A percentile compares a stretch with the other conserved stretches of the same genome.
Evolutionary conservation across 345 rosid genomes (phyloP).

Genomic region (Jatropha curcas): DNA sequence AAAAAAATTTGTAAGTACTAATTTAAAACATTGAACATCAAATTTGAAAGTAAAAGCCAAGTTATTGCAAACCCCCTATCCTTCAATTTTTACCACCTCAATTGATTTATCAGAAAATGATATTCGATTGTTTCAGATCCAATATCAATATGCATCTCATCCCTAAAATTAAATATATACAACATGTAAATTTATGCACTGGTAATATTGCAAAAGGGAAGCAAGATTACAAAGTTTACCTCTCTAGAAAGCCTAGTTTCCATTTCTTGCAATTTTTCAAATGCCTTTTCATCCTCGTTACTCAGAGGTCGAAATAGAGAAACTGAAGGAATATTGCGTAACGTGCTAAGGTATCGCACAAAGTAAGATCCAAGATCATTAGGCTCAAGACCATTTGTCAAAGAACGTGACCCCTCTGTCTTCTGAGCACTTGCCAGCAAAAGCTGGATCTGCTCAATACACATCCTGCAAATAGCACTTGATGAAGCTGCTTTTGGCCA

Average conservation of each 20-base stretch:
- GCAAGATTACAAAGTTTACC: constrained; percentile 36
- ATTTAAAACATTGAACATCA: background rate
- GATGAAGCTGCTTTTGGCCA: constrained; percentile 91
- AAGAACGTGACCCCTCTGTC: constrained; percentile 48
- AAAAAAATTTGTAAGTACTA: background rate
- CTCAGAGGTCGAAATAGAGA: constrained; percentile 76
- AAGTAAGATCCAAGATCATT: constrained; percentile 81
- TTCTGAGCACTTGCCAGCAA: constrained; percentile 77
- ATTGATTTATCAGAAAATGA: background rate
- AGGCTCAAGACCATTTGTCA: constrained; percentile 50
- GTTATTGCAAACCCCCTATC: background rate
- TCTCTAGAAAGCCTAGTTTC: constrained; percentile 71
- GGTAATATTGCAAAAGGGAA: background rate
- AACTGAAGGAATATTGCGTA: constrained; percentile 91
- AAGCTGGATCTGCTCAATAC: constrained; percentile 88
- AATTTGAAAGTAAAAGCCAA: background rate
- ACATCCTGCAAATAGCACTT: constrained; percentile 66
- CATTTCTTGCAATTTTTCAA: constrained; percentile 66
- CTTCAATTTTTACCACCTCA: background rate
- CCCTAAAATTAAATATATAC: background rate
- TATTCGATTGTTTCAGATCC: constrained; percentile 2
- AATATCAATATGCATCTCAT: constrained; percentile 4
- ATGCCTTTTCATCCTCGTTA: constrained; percentile 73
- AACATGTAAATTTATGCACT: background rate
- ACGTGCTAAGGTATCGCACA: constrained; percentile 74